Evolutionary conservation across 495 filamentous ascomycete genomes (phyloP).

Genomic region (Alectoria sarmentosa): DNA sequence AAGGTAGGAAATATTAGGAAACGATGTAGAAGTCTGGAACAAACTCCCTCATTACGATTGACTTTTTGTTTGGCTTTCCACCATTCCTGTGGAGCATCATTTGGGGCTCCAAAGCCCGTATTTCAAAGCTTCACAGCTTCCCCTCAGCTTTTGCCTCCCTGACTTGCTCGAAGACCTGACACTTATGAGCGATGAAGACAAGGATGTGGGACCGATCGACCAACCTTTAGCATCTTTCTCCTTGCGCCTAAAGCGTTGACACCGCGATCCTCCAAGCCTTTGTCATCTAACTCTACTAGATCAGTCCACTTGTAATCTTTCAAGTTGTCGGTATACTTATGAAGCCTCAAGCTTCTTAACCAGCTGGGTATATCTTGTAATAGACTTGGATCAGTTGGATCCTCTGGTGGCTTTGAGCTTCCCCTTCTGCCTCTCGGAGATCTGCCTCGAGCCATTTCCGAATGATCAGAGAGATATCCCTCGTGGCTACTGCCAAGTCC

Average conservation of each 20-base stretch:
- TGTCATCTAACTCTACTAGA: slow-evolving; percentile 83
- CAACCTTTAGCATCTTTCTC: slow-evolving; percentile 96
- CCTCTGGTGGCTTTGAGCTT: slow-evolving; percentile 95
- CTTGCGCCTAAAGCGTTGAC: slow-evolving; percentile 93
- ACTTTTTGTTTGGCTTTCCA: too few relatives aligned
- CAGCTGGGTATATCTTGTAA: slow-evolving; percentile 94
- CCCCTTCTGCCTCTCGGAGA: slow-evolving; percentile 90
- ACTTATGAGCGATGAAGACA: slow-evolving; percentile 24
- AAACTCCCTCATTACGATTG: not conserved
- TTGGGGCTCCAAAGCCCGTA: not conserved
- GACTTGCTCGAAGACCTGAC: slow-evolving; percentile 87
- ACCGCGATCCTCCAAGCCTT: slow-evolving; percentile 84
- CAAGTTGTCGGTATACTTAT: slow-evolving; percentile 98
- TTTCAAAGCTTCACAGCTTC: slow-evolving; percentile 39
- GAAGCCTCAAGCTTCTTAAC: slow-evolving; percentile 88
- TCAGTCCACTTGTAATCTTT: slow-evolving; percentile 98
- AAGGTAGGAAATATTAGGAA: not conserved
- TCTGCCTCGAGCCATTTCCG: slow-evolving; percentile 79
- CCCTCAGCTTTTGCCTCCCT: slow-evolving; percentile 67
- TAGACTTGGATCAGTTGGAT: slow-evolving; percentile 85
- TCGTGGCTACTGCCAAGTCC: slow-evolving; percentile 54
- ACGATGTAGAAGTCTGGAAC: not conserved
- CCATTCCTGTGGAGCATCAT: not conserved
- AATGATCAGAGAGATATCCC: slow-evolving; percentile 93
- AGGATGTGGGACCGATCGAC: slow-evolving; percentile 21